These are phyloP conservation scores for Phlebopus sp. DNA, from an alignment of 1,284 basidiomycete species.

Conservation along the genomic window DNA sequence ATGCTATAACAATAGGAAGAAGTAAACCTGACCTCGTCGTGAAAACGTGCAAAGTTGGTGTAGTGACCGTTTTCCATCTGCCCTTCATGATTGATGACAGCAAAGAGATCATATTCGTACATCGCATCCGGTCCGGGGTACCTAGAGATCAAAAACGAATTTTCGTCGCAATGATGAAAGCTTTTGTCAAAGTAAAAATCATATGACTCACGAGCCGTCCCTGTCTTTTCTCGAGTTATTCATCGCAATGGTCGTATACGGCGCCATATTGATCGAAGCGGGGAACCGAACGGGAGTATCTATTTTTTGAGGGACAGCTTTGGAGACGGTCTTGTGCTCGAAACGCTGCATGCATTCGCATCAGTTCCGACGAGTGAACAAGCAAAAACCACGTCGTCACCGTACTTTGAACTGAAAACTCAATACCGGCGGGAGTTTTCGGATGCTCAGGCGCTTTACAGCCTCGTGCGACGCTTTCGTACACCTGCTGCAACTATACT, in stretches of 20 bases:
- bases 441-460: constrained; percentile 82
- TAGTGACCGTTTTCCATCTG: constrained; percentile 96
- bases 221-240: constrained; percentile 44
- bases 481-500: constrained; percentile 75
- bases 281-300: constrained; percentile 85
- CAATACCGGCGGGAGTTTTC: constrained; percentile 84
- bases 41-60: constrained; percentile 76
- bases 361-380: not conserved
- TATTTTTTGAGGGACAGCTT: constrained; percentile 75
- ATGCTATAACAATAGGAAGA: too few species aligned
- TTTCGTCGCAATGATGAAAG: too few species aligned
- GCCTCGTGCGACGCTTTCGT: constrained; percentile 68
- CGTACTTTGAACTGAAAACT: constrained; percentile 93
- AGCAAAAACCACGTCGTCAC: not conserved
- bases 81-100: constrained; percentile 94
- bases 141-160: constrained; percentile 17
- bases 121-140: constrained; percentile 62
- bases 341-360: constrained; percentile 67
- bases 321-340: constrained; percentile 81
- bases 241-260: constrained; percentile 71
- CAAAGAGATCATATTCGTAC: constrained; percentile 92
- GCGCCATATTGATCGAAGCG: constrained; percentile 81
- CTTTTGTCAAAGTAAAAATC: too few species aligned
- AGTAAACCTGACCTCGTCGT: constrained; percentile 65
- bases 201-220: constrained; percentile 38